phyloP scores from a whole-genome alignment of 345 rosid species.

The Iberis pinnata region DNA sequence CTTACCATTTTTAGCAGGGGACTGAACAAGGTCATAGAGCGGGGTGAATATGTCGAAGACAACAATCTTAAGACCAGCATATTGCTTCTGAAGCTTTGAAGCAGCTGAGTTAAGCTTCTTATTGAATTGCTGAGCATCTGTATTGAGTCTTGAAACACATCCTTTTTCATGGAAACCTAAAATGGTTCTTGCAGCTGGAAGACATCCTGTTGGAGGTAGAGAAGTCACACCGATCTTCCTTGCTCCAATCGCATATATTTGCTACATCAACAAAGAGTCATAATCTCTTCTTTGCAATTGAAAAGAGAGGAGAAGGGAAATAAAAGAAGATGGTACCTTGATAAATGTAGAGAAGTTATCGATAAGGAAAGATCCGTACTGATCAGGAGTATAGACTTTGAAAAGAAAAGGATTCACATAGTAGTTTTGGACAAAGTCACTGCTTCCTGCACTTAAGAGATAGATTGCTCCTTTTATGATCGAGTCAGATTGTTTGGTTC shows the following conservation, averaged over 20 bases:
- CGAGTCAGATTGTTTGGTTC: conserved; percentile 45
- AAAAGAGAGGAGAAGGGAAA: background rate
- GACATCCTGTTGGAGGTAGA: conserved; percentile 85
- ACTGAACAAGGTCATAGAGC: conserved; percentile 49
- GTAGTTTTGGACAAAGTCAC: conserved; percentile 86
- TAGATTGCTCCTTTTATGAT: conserved; percentile 58
- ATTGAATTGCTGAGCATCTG: conserved; percentile 67
- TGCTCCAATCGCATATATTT: conserved; percentile 54
- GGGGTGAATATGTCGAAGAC: conserved; percentile 75
- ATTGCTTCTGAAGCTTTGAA: conserved; percentile 54
- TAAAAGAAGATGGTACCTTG: conserved; percentile 34
- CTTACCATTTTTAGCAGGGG: conserved; percentile 58
- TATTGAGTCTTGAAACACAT: conserved; percentile 59
- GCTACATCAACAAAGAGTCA: conserved; percentile 36
- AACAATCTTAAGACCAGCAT: conserved; percentile 64
- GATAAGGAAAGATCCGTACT: conserved; percentile 57
- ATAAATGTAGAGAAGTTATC: conserved; percentile 47
- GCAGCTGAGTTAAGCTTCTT: conserved; percentile 59
- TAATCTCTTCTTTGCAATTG: background rate
- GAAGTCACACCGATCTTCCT: conserved; percentile 88
- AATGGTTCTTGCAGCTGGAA: conserved; percentile 70
- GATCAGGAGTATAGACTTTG: conserved; percentile 54
- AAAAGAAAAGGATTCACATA: conserved; percentile 65
- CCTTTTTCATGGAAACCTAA: conserved; percentile 57
- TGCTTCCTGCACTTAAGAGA: conserved; percentile 70